These are phyloP conservation scores for Lentinula lateritia DNA, from an alignment of 768 basidiomycete genomes.

Conservation along the genomic window DNA sequence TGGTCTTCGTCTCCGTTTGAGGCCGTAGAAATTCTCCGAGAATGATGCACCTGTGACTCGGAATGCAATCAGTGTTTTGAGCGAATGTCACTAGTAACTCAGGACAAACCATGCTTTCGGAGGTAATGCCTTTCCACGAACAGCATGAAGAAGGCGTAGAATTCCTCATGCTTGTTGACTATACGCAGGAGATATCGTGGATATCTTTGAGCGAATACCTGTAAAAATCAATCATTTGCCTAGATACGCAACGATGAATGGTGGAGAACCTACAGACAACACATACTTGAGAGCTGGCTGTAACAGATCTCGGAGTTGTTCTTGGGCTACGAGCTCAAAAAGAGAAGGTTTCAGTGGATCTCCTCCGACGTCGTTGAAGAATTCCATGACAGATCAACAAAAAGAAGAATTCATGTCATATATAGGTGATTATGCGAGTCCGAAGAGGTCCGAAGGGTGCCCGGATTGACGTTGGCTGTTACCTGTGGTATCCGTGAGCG, in stretches of 20 bases:
- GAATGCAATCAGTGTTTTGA: conserved; percentile 6
- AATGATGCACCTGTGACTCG: conserved; percentile 92
- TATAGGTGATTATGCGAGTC: neutral
- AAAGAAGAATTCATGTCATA: neutral
- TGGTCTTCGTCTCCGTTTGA: conserved; percentile 74
- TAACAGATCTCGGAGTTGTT: conserved; percentile 85
- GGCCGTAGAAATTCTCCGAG: conserved; percentile 92
- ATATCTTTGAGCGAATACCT: conserved; percentile 94
- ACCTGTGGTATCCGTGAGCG: neutral
- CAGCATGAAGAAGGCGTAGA: conserved; percentile 85
- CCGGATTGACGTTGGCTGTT: neutral
- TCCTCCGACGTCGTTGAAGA: conserved; percentile 71
- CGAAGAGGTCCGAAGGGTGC: neutral
- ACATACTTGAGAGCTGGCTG: conserved; percentile 96
- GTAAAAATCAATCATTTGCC: neutral
- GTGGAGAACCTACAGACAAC: conserved; percentile 58
- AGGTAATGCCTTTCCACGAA: conserved; percentile 91
- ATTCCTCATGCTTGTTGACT: conserved; percentile 94
- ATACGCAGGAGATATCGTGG: conserved; percentile 88
- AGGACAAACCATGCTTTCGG: conserved; percentile 66
- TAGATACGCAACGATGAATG: neutral
- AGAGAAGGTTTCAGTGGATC: conserved; percentile 76
- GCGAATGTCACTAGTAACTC: neutral
- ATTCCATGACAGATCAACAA: conserved; percentile 53
- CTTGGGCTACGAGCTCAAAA: conserved; percentile 91